Evolutionary conservation across 106 monocot species (phyloP), one percentile per base, ranked within the genome.

Genomic region (Apostasia shenzhenica): DNA sequence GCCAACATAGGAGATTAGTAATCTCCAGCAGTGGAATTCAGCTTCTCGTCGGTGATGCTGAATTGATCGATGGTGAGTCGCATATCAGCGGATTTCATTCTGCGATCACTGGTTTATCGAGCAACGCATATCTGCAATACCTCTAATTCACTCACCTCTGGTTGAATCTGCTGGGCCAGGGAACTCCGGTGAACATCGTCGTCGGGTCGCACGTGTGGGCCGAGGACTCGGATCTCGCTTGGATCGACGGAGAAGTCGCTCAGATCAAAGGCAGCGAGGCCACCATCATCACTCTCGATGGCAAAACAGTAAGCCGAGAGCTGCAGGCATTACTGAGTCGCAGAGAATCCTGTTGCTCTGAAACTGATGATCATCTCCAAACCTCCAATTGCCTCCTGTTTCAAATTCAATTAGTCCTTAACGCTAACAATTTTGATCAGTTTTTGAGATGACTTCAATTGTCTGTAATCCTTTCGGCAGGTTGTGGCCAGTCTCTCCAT

Each of bases 161-260:
- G 58, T 13, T 37, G 42, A 2, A 2, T 48, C 41, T 60, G 59
- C 4, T 26, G 26, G 48, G 41, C 43, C 77, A 95, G 95, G 95
- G 95, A 69, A 89, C 95, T 59, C 89, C 95, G 80, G 95, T 95
- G 84, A 95, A 95, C 86, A 95, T 95, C 67, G 73, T 95, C 70
- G 92, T 95, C 59, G 95, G 95, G 41, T 88, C 91, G 4, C 91
- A 95, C 7, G 95, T 95, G 3, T 95, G 95, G 95, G 77, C 69
- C 48, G 95, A 95, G 77, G 81, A 95, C 56, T 81, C 77, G 11
- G 88, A 82, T 26, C 54, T 49, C n/a, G 95, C 95, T 0, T 95
- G 95, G 95, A 84, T 91, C 69, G 95, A 95, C 72, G 95, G 95
- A 10, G 88, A 86, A 58, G 95, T 95, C 67, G 75, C 67, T 1